Conservation (phyloP, 495 filamentous ascomycete genomes). For the Geopyxis carbonaria region DNA sequence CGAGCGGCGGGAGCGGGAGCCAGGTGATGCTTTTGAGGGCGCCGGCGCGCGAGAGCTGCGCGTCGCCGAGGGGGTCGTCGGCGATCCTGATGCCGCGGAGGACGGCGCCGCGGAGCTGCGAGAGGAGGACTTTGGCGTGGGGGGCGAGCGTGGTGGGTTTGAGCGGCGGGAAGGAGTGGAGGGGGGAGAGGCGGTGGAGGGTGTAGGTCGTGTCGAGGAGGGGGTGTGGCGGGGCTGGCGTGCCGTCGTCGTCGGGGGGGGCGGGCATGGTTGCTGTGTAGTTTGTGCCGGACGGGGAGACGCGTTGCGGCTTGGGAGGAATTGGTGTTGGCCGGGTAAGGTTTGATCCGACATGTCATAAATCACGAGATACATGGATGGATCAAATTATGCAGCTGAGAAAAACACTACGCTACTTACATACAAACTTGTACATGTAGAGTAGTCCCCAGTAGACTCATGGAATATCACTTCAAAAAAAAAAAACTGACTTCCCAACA, state of each 20-base stretch:
- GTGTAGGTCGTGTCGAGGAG: conserved; percentile 41
- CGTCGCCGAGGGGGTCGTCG: conserved; percentile 25
- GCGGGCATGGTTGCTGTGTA: neutral
- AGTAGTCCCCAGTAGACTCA: no score
- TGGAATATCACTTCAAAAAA: no score
- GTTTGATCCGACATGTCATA: no score
- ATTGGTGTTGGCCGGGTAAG: neutral
- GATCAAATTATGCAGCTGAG: no score
- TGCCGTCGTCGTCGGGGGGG: neutral
- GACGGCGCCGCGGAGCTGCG: conserved; percentile 37
- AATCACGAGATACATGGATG: no score
- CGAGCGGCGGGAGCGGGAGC: conserved; percentile 26
- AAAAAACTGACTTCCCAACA: no score
- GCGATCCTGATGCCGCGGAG: conserved; percentile 31
- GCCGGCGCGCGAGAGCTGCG: conserved; percentile 31
- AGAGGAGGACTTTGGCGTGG: conserved; percentile 35
- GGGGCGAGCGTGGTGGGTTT: conserved; percentile 27
- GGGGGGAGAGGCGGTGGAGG: conserved; percentile 38
- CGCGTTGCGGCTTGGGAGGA: neutral
- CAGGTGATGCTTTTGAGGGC: conserved; percentile 33
- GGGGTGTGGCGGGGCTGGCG: conserved; percentile 19
- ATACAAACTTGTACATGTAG: no score
- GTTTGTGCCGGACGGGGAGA: neutral
- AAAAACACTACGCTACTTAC: no score
- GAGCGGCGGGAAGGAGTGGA: conserved; percentile 32